Evolutionary conservation across 768 basidiomycete species (phyloP), one percentile per base, ranked within the genome.

Genomic region (Trametes elegans): DNA sequence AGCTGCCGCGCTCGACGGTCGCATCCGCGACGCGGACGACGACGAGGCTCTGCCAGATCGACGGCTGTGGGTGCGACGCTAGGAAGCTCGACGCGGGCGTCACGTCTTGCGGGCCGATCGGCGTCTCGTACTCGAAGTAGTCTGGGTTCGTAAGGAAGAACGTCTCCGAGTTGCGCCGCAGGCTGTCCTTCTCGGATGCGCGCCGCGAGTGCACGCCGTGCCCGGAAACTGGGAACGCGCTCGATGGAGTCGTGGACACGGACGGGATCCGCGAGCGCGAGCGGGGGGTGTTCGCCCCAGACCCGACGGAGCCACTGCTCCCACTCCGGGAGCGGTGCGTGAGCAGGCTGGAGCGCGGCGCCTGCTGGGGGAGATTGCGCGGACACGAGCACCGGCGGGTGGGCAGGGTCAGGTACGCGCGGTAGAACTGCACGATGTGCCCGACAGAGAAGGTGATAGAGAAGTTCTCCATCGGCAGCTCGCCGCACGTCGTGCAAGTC

Each of bases 181-280:
- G 34, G 43, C 31, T 49, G 34, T 61, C 61, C 67, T 87, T 88
- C 64, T 90, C 90, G 3, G 87, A 87, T 19, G 78, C 76, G 45
- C 89, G 77, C 41, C 89, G 79, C 23, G 88, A 84, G 66, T 91
- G 82, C 34, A 87, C 79, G 18, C 88, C 92, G 64, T 90, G 90
- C 2, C 78, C 89, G 6, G 88, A 92, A 21, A 93, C 79, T 10
- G 91, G 91, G 66, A 91, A 93, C 8, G 80, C 73, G 5, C 79
- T 71, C 0, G 75, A 66, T 18, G 66, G 64, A 28, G 59, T 47
- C 23, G 71, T 68, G 23, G 80, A 65, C 18, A 73, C 71, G 4
- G 80, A 78, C 14, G 82, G 64, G 51, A 81, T 74, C 41, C 80
- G 75, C n/a, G 70, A 60, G 49, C 81, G 77, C 6, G 76, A 69